phyloP scores from a whole-genome alignment of 306 rosid species.

The Prunus davidiana region DNA sequence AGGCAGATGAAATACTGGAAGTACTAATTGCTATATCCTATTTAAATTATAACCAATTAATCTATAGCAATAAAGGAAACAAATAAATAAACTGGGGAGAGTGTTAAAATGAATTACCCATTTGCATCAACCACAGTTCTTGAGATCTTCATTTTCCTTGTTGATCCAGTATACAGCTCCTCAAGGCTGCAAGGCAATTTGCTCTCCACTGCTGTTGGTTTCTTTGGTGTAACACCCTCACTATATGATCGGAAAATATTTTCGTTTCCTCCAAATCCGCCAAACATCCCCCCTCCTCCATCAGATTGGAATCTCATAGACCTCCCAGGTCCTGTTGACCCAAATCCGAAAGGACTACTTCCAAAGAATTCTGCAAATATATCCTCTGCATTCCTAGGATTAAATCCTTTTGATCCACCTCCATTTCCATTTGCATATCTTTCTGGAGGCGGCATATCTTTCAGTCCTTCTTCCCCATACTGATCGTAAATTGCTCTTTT shows the following conservation, averaged over 20 bases:
- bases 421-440: conserved; percentile 40
- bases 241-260: conserved; percentile 49
- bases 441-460: conserved; percentile 75
- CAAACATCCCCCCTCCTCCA: conserved; percentile 51
- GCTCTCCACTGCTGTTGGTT: conserved; percentile 79
- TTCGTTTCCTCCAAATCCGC: conserved; percentile 59
- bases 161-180: conserved; percentile 82
- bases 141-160: conserved; percentile 97
- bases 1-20: neutral
- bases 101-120: conserved; percentile 46
- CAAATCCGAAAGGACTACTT: conserved; percentile 84
- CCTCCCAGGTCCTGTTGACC: conserved; percentile 71
- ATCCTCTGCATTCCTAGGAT: conserved; percentile 91
- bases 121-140: conserved; percentile 54
- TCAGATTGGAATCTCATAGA: conserved; percentile 71
- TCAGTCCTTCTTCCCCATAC: conserved; percentile 87
- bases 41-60: neutral
- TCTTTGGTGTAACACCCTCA: conserved; percentile 57
- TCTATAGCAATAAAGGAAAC: neutral
- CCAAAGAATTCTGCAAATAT: conserved; percentile 97
- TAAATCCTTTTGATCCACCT: conserved; percentile 56
- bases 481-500: conserved; percentile 75
- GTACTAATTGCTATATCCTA: neutral
- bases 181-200: conserved; percentile 80
- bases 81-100: neutral